Base-by-base conservation (phyloP, 2,329 filamentous ascomycete genomes). In the Arachnopeziza araneosa region DNA sequence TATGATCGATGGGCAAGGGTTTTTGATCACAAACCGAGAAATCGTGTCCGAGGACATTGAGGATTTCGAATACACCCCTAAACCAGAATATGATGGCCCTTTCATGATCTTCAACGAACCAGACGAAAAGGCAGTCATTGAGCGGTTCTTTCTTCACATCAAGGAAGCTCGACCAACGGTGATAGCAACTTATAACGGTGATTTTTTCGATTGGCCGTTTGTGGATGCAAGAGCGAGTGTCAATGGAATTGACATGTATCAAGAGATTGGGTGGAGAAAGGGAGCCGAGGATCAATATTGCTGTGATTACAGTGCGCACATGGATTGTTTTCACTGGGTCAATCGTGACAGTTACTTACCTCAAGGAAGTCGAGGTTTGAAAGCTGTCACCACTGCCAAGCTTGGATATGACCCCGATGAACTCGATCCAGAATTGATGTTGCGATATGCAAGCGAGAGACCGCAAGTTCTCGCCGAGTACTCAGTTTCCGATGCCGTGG, bases 131-230 rank as follows among this genome's bases (percentile, higher is more conserved):
- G 84, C 82, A 0, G 73, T 96, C 1, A 80, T 99, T 23, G 93
- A 98, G 71, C 83, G 95, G 19, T 99, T 99, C 76, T 98, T 99
- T 71, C 80, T 90, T 50, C 95, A 97, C 74, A 89, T 99, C 75
- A 98, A 99, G 71, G 91, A 96, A 73, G 91, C 92, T 0, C 85
- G 89, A 61, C 95, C 95, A 0, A 98, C 93, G 0, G 93, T 99
- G 59, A 99, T 99, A 73, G 93, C 96, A 44, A 99, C 95, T n/a
- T 99, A 99, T 82, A 99, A 99, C 91, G 95, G 95, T 78, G 95
- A 99, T 79, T 99, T 99, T 74, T 99, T 99, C 86, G 95, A 99
- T 87, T 99, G 95, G 95, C 93, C 95, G 0, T 99, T 96, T 72
- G 92, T 99, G 24, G 95, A 99, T 78, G 86, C 95, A 52, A 83